Evolutionary conservation across 75 land plant genomes (phyloP), one percentile per base, ranked within the genome.

Genomic region (Pinus taeda): DNA sequence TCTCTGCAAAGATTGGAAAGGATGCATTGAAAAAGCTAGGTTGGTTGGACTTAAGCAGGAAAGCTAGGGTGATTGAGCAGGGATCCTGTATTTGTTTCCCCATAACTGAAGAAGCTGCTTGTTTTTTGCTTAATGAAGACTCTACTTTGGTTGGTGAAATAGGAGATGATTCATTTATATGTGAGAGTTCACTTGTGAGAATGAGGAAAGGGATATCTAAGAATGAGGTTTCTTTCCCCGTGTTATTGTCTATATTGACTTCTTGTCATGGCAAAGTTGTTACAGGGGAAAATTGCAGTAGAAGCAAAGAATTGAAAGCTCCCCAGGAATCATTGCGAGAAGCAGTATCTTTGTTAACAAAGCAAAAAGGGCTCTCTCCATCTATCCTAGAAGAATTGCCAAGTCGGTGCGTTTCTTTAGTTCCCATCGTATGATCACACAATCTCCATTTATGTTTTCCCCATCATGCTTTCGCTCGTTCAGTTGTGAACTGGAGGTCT

Each of bases 41-140:
- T 45, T 93, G 98, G 98, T 82, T 95, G 74, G 98, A 95, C 83
- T 76, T 76, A 61, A 76, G 71, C 24, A 84, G 89, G 76, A 93
- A 88, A 74, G 87, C 84, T 22, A 73, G 76, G 71, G 70, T 77
- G 21, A 72, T 45, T 14, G 76, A 65, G 21, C 82, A 84, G 76
- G 90, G 93, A 18, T 57, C 57, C 17, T 64, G 76, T 81, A 82
- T 96, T 53, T 86, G 82, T 71, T 90, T 96, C 66, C 98, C 98
- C 53, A 77, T 96, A 36, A 85, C 80, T 37, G 75, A 74, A 61
- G 79, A 76, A n/a, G 89, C 85, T 71, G 81, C 76, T 71, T 60
- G 56, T 49, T 65, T 65, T 24, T 82, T 84, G 45, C 57, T 60
- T 57, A 67, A 76, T 55, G 74, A 60, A 30, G 56, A 55, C 49